These are phyloP conservation scores for Spathaspora passalidarum DNA, from an alignment of 805 yeast species.

Conservation along the genomic window DNA sequence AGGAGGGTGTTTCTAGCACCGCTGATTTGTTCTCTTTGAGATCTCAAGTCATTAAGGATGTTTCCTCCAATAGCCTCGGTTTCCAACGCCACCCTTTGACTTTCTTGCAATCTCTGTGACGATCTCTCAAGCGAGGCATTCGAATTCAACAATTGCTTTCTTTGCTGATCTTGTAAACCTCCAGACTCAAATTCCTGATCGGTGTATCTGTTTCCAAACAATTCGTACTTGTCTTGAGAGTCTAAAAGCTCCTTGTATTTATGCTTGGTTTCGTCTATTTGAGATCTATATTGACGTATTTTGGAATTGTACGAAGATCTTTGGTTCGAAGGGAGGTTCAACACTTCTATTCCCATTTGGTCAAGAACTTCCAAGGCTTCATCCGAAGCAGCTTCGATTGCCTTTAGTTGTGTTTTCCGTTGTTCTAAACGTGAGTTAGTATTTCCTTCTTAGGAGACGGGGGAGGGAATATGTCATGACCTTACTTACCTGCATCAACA, in stretches of 20 bases:
- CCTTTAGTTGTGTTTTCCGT: conserved; percentile 53
- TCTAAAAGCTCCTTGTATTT: conserved; percentile 58
- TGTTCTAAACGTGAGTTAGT: conserved; percentile 37
- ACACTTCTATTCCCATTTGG: conserved; percentile 84
- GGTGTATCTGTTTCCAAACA: conserved; percentile 59
- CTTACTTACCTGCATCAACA: conserved; percentile 37
- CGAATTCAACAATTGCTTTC: conserved; percentile 75
- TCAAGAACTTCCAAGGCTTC: conserved; percentile 79
- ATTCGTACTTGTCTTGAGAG: conserved; percentile 64
- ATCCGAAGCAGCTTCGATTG: conserved; percentile 67
- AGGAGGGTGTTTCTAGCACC: conserved; percentile 82
- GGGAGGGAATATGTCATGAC: background rate
- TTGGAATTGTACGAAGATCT: conserved; percentile 73
- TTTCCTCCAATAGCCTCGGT: conserved; percentile 91
- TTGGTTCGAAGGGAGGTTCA: conserved; percentile 71
- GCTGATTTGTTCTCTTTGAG: conserved; percentile 89
- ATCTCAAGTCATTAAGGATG: conserved; percentile 80
- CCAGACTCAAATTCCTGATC: conserved; percentile 38
- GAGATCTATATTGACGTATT: conserved; percentile 66
- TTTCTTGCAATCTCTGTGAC: conserved; percentile 78
- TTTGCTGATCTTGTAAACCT: conserved; percentile 56
- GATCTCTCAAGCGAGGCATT: conserved; percentile 80
- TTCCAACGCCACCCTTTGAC: conserved; percentile 87
- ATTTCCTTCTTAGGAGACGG: background rate
- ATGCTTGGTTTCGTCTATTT: conserved; percentile 55